These are phyloP conservation scores for Chlamydomonas sphaeroides DNA, from an alignment of 139 green algal genomes.

Conservation along the genomic window DNA sequence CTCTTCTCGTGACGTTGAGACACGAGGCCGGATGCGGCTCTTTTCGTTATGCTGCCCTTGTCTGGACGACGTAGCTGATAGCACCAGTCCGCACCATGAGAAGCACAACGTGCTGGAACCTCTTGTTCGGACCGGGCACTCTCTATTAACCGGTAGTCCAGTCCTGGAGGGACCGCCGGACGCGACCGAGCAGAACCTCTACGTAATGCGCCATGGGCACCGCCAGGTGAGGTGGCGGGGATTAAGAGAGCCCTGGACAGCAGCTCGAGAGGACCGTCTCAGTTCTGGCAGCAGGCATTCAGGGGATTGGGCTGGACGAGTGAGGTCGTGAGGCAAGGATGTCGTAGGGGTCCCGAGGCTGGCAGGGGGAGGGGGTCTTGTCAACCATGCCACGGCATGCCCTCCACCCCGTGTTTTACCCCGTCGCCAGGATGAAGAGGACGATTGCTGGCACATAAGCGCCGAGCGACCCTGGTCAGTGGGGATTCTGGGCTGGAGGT, in stretches of 20 bases:
- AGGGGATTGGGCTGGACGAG: too few relatives aligned
- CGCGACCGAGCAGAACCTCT: conserved; percentile 10
- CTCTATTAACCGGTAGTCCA: not conserved
- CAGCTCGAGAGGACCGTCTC: too few relatives aligned
- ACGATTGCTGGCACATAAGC: conserved; percentile 35
- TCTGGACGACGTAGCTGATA: not conserved
- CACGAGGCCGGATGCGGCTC: not conserved
- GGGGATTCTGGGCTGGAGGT: too few relatives aligned
- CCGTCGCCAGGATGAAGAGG: conserved; percentile 53
- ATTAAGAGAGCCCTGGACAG: too few relatives aligned
- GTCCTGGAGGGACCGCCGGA: not conserved
- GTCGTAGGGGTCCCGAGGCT: too few relatives aligned
- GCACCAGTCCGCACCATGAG: too few relatives aligned
- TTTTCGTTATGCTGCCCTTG: conserved; percentile 1
- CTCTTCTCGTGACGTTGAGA: not conserved
- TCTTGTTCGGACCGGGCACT: not conserved
- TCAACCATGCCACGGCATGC: too few relatives aligned
- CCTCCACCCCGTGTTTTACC: too few relatives aligned
- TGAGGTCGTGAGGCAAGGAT: too few relatives aligned
- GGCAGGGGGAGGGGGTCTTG: too few relatives aligned
- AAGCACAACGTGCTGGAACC: not conserved
- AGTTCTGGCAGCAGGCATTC: too few relatives aligned
- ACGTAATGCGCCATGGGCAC: conserved; percentile 58
- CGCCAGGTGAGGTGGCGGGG: too few relatives aligned
- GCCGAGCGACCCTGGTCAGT: conserved; percentile 41